Base-by-base conservation (phyloP, 768 basidiomycete genomes). In the Naganishia vishniacii region DNA sequence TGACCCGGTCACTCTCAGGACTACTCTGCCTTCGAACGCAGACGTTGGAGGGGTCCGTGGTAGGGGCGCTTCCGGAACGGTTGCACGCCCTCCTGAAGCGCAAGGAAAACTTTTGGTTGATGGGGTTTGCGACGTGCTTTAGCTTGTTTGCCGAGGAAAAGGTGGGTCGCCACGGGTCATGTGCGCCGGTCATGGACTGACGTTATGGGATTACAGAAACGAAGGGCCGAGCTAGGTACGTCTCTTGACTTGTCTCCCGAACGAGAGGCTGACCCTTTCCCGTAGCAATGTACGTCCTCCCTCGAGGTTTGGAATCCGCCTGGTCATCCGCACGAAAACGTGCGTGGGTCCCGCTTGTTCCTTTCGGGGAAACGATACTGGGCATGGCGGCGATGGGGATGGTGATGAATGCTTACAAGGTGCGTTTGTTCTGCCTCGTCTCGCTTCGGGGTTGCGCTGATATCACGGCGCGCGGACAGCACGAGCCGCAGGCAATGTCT, bases 171-270 rank as follows among this genome's bases (percentile, higher is more conserved):
- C 31, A 26, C 18, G n/a, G 40, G 6, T 20, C 20, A 40, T 12
- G 25, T 13, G 26, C 34, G 47, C 32, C 29, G 48, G 1, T 31
- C 18, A 25, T 12, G 16, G 15, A 31, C 16, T 16, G 13, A 31
- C 47, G 12, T 6, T 18, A 31, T 15, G 16, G 5, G 13, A 1
- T 20, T 40, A 6, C 61, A 73, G 75, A 83, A 86, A 70, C 81
- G 94, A n/a, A 82, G 92, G 4, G 88, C 84, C 0, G 94, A 98
- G 78, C 79, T 97, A 67, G 91, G 92, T 66, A 89, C 91, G 91
- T 91, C 88, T 73, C 87, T 86, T 1, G 4, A 26, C 12, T 3
- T 34, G 60, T 12, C 13, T 16, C 18, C 20, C 23, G 25, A 41
- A 37, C 32, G 15, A 37, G 15, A 37, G 15, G 34, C 34, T 37